Evolutionary conservation across 192 early-diverging fungal species (phyloP).

Genomic region (Coemansia sp.): DNA sequence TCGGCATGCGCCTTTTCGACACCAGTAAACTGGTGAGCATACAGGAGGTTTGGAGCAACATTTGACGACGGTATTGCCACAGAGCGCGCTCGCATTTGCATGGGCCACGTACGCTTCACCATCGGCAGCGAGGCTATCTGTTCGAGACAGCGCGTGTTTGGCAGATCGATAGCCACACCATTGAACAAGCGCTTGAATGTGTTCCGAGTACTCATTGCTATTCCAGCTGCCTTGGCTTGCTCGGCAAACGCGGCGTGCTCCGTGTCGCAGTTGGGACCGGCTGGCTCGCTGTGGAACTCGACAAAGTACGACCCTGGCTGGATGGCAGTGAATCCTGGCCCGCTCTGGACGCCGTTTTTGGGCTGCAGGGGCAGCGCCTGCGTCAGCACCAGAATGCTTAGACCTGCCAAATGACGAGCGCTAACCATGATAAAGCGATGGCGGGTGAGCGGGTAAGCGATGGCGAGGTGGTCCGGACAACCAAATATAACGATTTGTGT

Average conservation of each 20-base stretch:
- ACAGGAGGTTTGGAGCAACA: conserved; percentile 44
- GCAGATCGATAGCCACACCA: conserved; percentile 46
- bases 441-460: background rate
- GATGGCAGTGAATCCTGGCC: conserved; percentile 9
- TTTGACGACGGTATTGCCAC: conserved; percentile 39
- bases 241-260: conserved; percentile 31
- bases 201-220: conserved; percentile 29
- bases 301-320: conserved; percentile 41
- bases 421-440: conserved; percentile 5
- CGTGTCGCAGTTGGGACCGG: conserved; percentile 20
- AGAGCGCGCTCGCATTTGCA: conserved; percentile 43
- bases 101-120: conserved; percentile 48
- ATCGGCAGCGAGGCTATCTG: conserved; percentile 24
- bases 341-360: conserved; percentile 1
- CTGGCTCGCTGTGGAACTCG: conserved; percentile 46
- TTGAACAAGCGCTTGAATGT: conserved; percentile 49
- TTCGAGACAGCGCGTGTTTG: conserved; percentile 28
- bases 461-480: background rate
- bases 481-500: background rate
- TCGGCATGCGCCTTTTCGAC: conserved; percentile 54
- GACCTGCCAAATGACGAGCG: background rate
- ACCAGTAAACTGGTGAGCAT: conserved; percentile 58
- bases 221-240: conserved; percentile 19
- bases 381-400: conserved; percentile 7
- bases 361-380: conserved; percentile 13